phyloP scores from a whole-genome alignment of 2,329 filamentous ascomycete species.

The Alternaria incomplexa region DNA sequence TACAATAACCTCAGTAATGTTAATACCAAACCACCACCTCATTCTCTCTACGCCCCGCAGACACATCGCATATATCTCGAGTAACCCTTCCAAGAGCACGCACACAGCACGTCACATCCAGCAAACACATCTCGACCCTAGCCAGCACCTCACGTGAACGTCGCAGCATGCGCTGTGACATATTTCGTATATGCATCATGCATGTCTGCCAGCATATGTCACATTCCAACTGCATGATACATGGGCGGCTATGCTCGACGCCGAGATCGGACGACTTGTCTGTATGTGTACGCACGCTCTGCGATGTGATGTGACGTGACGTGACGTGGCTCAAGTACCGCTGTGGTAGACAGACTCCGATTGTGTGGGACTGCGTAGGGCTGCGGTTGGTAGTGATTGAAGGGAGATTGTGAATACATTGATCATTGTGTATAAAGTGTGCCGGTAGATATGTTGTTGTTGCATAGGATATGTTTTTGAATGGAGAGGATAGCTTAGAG shows the following conservation, averaged over 20 bases:
- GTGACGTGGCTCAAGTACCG: not conserved
- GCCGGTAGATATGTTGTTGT: too few relatives aligned
- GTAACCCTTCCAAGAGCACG: not conserved
- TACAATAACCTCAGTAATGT: not conserved
- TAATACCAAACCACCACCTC: not conserved
- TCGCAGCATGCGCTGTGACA: slow-evolving; percentile 2
- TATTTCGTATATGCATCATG: not conserved
- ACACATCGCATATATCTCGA: not conserved
- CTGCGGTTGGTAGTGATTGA: too few relatives aligned
- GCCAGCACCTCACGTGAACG: slow-evolving; percentile 3
- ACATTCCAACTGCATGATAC: not conserved
- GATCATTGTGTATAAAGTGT: too few relatives aligned
- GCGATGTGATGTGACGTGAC: not conserved
- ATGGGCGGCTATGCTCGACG: not conserved
- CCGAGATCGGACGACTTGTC: not conserved
- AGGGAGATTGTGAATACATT: too few relatives aligned
- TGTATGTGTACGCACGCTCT: not conserved
- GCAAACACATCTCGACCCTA: not conserved
- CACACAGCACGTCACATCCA: not conserved
- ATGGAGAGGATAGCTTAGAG: too few relatives aligned
- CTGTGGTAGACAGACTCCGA: not conserved
- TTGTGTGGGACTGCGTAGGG: too few relatives aligned
- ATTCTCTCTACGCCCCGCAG: not conserved
- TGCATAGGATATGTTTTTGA: too few relatives aligned
- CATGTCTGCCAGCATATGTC: not conserved